Evolutionary conservation across 768 basidiomycete species (phyloP).

Genomic region (Collybia mongolica): DNA sequence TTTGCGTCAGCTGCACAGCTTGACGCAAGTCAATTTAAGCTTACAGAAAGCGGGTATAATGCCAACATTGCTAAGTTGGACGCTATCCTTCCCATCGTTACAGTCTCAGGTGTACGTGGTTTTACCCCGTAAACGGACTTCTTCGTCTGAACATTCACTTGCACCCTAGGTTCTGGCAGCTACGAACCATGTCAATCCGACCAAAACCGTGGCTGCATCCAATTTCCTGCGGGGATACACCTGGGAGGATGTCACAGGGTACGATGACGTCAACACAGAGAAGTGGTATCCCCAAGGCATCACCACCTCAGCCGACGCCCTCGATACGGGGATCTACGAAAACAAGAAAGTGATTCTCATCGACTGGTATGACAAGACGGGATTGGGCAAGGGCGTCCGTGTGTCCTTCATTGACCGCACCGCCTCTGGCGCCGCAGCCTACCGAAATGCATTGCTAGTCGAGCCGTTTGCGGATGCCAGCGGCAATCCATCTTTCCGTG

Average conservation of each 20-base stretch:
- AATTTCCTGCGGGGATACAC: slow-evolving; percentile 10
- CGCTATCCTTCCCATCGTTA: slow-evolving; percentile 9
- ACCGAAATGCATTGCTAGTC: slow-evolving; percentile 11
- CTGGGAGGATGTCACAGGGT: slow-evolving; percentile 12
- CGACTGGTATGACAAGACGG: slow-evolving; percentile 12
- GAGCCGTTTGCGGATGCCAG: slow-evolving; percentile 10
- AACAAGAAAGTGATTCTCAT: slow-evolving; percentile 11
- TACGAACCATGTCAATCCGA: slow-evolving; percentile 11
- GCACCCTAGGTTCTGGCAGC: slow-evolving; percentile 6
- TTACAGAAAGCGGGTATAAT: slow-evolving; percentile 32
- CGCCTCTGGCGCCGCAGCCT: slow-evolving; percentile 1
- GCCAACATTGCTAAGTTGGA: slow-evolving; percentile 8
- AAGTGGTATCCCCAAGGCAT: slow-evolving; percentile 15
- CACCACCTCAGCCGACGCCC: slow-evolving; percentile 13
- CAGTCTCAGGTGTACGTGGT: slow-evolving; percentile 7
- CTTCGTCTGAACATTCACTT: neutral
- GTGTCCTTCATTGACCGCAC: slow-evolving; percentile 14
- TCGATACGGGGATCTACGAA: slow-evolving; percentile 10
- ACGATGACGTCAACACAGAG: slow-evolving; percentile 10
- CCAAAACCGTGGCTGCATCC: slow-evolving; percentile 4
- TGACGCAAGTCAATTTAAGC: slow-evolving; percentile 12
- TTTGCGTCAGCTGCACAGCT: too few relatives aligned
- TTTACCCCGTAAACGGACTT: too few relatives aligned
- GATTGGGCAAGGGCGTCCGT: slow-evolving; percentile 8
- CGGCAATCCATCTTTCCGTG: slow-evolving; percentile 8